Conservation (phyloP, 148 eudicot genomes). For the Rhododendron molle region DNA sequence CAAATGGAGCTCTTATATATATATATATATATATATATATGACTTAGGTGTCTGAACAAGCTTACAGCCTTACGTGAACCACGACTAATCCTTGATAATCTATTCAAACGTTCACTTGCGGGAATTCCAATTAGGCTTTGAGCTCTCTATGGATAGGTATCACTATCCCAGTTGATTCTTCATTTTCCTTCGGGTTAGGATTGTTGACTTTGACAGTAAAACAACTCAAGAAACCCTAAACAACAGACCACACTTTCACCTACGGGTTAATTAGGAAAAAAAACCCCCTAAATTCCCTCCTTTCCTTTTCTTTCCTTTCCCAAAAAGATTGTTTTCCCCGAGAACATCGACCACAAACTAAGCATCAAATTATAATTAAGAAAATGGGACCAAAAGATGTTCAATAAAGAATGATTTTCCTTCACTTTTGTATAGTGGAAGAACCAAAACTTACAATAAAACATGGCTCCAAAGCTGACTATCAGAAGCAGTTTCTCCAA, state of each 20-base stretch:
- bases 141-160: background rate
- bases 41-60: no score
- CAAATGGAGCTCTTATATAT: background rate
- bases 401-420: background rate
- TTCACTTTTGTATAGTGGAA: background rate
- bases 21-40: no score
- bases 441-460: slow-evolving; percentile 18
- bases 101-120: no score
- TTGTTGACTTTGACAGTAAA: background rate
- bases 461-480: slow-evolving; percentile 28
- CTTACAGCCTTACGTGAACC: no score
- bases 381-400: background rate
- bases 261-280: background rate
- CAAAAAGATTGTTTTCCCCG: background rate
- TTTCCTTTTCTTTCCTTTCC: slow-evolving; percentile 1
- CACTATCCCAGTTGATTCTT: background rate
- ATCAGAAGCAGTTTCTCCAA: slow-evolving; percentile 23
- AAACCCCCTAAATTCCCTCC: background rate
- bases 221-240: background rate
- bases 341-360: background rate
- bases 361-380: background rate
- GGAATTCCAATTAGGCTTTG: no score
- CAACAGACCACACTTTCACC: background rate
- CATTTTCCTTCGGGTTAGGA: background rate
- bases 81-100: no score